phyloP scores from a whole-genome alignment of 106 monocot genomes.

The Chionographis japonica region DNA sequence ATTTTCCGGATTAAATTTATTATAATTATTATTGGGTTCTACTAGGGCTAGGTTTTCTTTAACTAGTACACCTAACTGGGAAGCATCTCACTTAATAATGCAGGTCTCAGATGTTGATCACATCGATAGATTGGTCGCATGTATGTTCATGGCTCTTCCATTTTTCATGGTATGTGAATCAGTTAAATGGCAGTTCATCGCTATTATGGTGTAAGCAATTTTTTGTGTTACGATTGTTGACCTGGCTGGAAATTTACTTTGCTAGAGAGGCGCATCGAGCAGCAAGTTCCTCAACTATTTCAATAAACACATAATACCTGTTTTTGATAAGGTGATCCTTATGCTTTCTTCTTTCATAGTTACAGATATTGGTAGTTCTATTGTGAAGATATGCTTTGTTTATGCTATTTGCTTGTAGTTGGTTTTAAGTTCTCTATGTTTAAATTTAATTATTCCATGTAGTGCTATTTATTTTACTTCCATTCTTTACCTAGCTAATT shows the following conservation, averaged over 20 bases:
- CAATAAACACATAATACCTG: constrained; percentile 87
- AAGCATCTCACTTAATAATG: constrained; percentile 8
- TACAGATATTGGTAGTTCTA: neutral
- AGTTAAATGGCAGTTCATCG: neutral
- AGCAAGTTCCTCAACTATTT: constrained; percentile 88
- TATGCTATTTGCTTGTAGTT: neutral
- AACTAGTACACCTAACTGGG: neutral
- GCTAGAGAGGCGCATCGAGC: constrained; percentile 86
- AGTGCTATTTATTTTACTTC: too few species aligned
- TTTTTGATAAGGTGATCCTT: constrained; percentile 84
- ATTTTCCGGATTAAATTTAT: too few species aligned
- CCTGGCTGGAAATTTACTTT: neutral
- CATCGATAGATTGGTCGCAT: constrained; percentile 84
- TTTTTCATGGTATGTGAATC: constrained; percentile 63
- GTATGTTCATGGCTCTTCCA: constrained; percentile 96
- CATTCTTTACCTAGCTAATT: too few species aligned
- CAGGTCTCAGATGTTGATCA: constrained; percentile 94
- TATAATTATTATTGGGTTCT: too few species aligned
- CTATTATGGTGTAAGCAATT: too few species aligned
- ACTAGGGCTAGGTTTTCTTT: too few species aligned
- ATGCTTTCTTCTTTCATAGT: neutral
- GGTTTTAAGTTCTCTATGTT: too few species aligned
- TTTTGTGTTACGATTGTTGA: neutral
- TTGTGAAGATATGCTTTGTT: neutral
- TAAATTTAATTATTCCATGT: too few species aligned